Evolutionary conservation across 176 grass and related monocot genomes (phyloP).

Genomic region (Avena insularis): DNA sequence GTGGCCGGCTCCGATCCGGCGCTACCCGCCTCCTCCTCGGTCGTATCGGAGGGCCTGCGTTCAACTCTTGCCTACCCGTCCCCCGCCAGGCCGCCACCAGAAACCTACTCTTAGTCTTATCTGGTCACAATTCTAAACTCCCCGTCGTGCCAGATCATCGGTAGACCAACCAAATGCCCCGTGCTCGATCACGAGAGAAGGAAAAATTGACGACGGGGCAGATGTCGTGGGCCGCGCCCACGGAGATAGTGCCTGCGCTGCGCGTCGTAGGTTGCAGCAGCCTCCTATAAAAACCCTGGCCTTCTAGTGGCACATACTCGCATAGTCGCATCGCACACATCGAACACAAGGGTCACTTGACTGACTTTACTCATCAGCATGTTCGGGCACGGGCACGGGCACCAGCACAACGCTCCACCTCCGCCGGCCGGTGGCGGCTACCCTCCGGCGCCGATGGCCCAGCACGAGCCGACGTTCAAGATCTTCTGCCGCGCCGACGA

Average conservation of each 20-base stretch:
- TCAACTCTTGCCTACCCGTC: not conserved
- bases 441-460: constrained; percentile 17
- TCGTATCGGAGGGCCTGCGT: not conserved
- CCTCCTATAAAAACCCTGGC: constrained; percentile 39
- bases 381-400: constrained; percentile 23
- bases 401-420: constrained; percentile 31
- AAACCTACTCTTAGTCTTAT: not conserved
- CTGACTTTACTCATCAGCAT: not conserved
- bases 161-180: not conserved
- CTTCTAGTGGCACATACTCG: not conserved
- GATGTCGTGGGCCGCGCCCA: no score
- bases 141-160: not conserved
- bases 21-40: not conserved
- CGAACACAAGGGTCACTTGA: not conserved
- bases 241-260: no score
- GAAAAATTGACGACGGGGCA: no score
- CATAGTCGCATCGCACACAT: not conserved
- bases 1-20: not conserved
- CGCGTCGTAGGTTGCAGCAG: no score
- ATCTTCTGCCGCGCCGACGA: constrained; percentile 69
- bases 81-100: not conserved
- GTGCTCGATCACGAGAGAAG: no score
- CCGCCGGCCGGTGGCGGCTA: constrained; percentile 14
- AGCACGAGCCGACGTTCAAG: constrained; percentile 57
- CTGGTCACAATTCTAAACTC: not conserved